Evolutionary conservation across 306 rosid genomes (phyloP), one percentile per base, ranked within the genome.

Genomic region (Inga leiocalycina): DNA sequence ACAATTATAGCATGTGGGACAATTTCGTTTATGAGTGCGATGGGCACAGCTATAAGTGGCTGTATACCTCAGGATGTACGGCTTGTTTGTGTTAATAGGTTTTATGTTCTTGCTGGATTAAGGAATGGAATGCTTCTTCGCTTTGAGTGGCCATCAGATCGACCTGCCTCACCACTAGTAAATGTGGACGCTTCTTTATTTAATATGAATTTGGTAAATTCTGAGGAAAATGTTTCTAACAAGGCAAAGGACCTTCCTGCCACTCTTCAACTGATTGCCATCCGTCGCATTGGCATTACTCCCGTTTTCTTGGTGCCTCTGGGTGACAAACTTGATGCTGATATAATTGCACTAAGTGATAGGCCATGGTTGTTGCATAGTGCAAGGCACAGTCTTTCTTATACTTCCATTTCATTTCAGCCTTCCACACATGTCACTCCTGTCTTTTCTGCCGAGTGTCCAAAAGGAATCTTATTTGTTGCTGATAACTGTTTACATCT

Each of bases 51-150:
- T 81, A 81, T 89, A 79, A 91, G 91, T 90, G 95, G 97, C 46
- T 93, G 98, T 86, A 87, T 95, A 81, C 99, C 98, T 86, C 97
- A 93, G 88, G 99, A 93, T 82, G 99, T 93, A 78, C 86, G 92
- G 81, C 97, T 95, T 85, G 98, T 95, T 78, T 89, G 71, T 77
- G 96, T 90, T 82, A 97, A 91, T 75, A 89, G 88, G 85, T 86
- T 85, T 75, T 95, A 95, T 88, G 84, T 95, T 77, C 93, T 95
- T 79, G 90, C 94, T 75, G 99, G 99, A 65, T 87, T 95, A 88
- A 90, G 98, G 92, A 95, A 93, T 84, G 99, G 97, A 74, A 92
- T 95, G 97, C 88, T 95, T 69, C 97, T 95, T 84, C 94, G 99
- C 54, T 95, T 95, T 81, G 98, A 93, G 83, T 95, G 97, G 96